A percentile compares a stretch with the other conserved stretches of the same genome.
phyloP scores from a whole-genome alignment of 2,329 filamentous ascomycete genomes.

The Ambrosiella beaveri region DNA sequence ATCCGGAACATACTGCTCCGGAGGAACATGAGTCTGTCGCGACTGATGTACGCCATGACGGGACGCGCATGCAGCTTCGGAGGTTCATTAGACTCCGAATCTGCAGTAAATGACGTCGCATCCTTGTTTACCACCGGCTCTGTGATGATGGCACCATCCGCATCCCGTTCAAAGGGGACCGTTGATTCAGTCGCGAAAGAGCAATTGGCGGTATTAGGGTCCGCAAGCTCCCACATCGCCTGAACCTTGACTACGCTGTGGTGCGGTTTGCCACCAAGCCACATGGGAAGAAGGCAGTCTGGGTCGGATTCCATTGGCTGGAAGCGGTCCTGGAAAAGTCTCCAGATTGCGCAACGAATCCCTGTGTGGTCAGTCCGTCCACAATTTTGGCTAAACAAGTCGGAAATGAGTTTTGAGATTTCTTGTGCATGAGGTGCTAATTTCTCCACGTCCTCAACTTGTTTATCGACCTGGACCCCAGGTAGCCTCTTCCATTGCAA shows the following conservation, averaged over 20 bases:
- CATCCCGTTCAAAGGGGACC: constrained; percentile 7
- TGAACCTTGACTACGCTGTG: constrained; percentile 5
- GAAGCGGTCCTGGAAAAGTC: constrained; percentile 4
- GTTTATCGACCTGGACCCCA: not conserved
- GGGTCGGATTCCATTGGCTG: not conserved
- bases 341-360: constrained; percentile 1
- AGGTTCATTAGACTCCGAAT: not conserved
- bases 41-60: constrained; percentile 18
- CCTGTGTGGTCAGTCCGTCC: not conserved
- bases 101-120: no score
- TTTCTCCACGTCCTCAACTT: not conserved
- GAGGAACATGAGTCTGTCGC: constrained; percentile 19
- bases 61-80: constrained; percentile 23
- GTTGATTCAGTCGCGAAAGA: constrained; percentile 10
- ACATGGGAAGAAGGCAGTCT: constrained; percentile 7
- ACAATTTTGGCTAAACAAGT: not conserved
- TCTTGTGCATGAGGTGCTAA: not conserved
- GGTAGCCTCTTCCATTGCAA: constrained; percentile 25
- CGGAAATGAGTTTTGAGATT: not conserved
- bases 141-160: not conserved
- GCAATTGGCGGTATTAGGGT: not conserved
- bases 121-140: not conserved
- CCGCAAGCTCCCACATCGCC: constrained; percentile 7
- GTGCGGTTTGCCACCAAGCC: constrained; percentile 7
- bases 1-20: constrained; percentile 33